Evolutionary conservation across 164 flowering plant genomes (phyloP).

Genomic region (Aristolochia fimbriata): DNA sequence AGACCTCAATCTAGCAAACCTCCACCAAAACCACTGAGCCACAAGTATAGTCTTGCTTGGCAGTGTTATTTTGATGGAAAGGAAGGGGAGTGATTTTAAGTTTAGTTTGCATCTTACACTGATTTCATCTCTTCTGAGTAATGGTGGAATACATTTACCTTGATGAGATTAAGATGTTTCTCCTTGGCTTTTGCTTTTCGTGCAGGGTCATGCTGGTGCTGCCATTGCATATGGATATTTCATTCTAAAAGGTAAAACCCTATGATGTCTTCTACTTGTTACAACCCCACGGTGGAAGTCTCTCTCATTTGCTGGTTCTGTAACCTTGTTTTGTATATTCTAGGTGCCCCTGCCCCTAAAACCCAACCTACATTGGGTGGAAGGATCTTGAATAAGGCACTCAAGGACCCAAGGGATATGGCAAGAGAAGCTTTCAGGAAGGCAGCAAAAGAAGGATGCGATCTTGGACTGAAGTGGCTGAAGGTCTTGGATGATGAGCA

Average conservation of each 20-base stretch:
- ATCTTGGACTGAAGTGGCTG: constrained; percentile 84
- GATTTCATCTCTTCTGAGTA: too few relatives aligned
- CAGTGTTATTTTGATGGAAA: too few relatives aligned
- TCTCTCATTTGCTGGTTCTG: background rate
- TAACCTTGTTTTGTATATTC: background rate
- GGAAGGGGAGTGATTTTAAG: too few relatives aligned
- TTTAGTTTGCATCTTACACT: too few relatives aligned
- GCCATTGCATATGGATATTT: constrained; percentile 95
- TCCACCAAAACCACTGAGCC: too few relatives aligned
- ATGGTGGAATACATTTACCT: too few relatives aligned
- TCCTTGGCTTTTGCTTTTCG: background rate
- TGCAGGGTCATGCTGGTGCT: constrained; percentile 96
- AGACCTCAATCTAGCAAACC: too few relatives aligned
- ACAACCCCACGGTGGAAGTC: too few relatives aligned
- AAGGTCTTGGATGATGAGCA: constrained; percentile 56
- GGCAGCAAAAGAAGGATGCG: constrained; percentile 76
- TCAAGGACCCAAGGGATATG: constrained; percentile 34
- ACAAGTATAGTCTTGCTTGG: too few relatives aligned
- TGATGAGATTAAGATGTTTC: background rate
- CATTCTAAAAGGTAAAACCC: constrained; percentile 60
- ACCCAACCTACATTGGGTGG: constrained; percentile 36
- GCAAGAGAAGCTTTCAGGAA: constrained; percentile 63
- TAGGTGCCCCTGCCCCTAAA: constrained; percentile 76
- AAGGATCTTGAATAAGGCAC: constrained; percentile 13
- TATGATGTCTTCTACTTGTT: background rate